These are phyloP conservation scores for Athelia psychrophila DNA, from an alignment of 1,284 basidiomycete species.

Conservation along the genomic window DNA sequence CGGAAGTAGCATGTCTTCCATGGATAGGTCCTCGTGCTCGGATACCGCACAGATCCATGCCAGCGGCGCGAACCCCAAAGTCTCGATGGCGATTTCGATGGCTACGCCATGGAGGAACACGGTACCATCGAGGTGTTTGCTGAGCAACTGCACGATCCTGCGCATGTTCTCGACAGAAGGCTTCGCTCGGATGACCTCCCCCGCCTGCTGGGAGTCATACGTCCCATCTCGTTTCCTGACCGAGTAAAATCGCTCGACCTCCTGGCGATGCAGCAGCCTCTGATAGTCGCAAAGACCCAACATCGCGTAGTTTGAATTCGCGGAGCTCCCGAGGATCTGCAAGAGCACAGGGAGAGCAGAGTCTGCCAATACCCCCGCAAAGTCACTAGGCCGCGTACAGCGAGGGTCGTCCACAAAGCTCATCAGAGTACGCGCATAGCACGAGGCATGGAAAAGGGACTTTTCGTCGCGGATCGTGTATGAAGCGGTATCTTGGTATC, in stretches of 20 bases:
- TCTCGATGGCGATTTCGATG: conserved; percentile 1
- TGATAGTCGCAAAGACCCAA: conserved; percentile 1
- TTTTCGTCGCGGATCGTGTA: not conserved
- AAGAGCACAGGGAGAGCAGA: not conserved
- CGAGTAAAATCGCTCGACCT: not conserved
- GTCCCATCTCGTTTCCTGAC: not conserved
- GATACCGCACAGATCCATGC: not conserved
- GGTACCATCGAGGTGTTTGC: not conserved
- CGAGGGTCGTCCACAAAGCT: not conserved
- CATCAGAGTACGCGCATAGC: not conserved
- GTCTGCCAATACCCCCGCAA: not conserved
- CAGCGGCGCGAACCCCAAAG: not conserved
- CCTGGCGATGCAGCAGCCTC: not conserved
- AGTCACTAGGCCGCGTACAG: not conserved
- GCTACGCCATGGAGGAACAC: not conserved
- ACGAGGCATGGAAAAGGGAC: not conserved
- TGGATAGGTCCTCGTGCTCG: not conserved
- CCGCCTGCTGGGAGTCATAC: not conserved
- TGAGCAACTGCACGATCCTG: not conserved
- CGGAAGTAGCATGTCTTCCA: not conserved
- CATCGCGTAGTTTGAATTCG: not conserved
- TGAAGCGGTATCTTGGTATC: not conserved
- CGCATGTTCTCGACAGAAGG: not conserved
- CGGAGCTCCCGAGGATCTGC: not conserved
- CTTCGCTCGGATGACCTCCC: not conserved